Base-by-base conservation (phyloP, 768 basidiomycete species). In the Cyathus striatus region DNA sequence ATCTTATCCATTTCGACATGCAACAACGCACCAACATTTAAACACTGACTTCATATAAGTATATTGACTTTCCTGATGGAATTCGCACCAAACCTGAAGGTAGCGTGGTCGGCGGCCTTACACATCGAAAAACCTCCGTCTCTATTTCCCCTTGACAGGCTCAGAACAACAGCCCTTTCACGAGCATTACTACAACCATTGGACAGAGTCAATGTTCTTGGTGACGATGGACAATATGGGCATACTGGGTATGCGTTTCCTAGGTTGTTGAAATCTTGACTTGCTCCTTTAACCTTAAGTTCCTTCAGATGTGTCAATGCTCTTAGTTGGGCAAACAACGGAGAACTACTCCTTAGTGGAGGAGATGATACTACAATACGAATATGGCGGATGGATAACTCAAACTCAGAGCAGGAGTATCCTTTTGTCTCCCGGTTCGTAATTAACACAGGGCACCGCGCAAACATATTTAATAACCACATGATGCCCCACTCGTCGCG, bases 381-480 rank as follows among this genome's bases (percentile, higher is more conserved):
- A 54, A 69, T 94, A 46, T 95, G 91, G 91, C 66, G 75, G 33
- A 75, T 88, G 55, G 78, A 86, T 53, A 49, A 65, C 13, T 56
- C 61, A 23, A 61, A 73, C 50, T 49, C 55, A 16, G 52, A 46
- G 21, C 58, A 70, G 23, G 76, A 77, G 40, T 86, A 82, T 65
- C 83, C 77, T 21, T 90, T 80, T 60, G 61, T 64, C 32, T 89
- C 76, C 55, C 69, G 77, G 43, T 70, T 79, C 6, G 75, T 84
- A n/a, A 81, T 93, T 39, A 60, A 71, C 12, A 92, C 91, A 0
- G 89, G 88, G 3, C 91, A 95, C 59, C 73, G 65, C 36, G 79
- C 74, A 10, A 95, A 95, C 54, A 89, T 95, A 36, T 95, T 95
- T 68, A 87, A 83, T 50, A 80, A 77, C 0, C 79, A 87, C 36